phyloP scores from a whole-genome alignment of 2,329 filamentous ascomycete species.

The Fusarium nisikadoi region DNA sequence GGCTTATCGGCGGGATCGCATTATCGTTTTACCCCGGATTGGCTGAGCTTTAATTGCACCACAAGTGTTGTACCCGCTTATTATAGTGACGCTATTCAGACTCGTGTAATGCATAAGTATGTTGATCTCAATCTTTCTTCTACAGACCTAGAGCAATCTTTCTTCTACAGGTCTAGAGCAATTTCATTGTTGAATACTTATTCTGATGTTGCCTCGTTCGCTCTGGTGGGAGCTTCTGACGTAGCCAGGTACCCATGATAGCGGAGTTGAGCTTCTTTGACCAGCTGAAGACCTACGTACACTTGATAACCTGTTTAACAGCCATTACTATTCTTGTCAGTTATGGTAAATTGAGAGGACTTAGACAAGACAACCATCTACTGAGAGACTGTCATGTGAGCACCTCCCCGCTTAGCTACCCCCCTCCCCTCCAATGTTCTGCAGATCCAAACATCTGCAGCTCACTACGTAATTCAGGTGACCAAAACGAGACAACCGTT shows the following conservation, averaged over 20 bases:
- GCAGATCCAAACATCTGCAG: constrained; percentile 6
- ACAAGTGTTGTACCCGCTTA: not conserved
- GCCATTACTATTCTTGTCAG: constrained; percentile 5
- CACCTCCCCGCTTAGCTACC: constrained; percentile 2
- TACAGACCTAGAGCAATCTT: not conserved
- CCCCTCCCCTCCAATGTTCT: not conserved
- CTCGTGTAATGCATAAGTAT: not conserved
- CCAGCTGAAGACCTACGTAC: not conserved
- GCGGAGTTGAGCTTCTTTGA: constrained; percentile 10
- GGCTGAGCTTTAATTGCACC: not conserved
- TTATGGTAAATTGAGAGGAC: not conserved
- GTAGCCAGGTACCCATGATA: constrained; percentile 11
- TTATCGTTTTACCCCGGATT: constrained; percentile 47
- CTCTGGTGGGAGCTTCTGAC: not conserved
- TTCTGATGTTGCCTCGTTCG: not conserved
- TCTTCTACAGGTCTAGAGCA: too few relatives aligned
- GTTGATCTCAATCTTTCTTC: not conserved
- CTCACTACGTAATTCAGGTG: constrained; percentile 11
- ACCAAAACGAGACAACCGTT: not conserved
- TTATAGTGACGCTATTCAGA: not conserved
- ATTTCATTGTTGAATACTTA: not conserved
- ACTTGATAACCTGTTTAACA: not conserved
- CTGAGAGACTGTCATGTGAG: constrained; percentile 1
- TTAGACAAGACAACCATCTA: not conserved
- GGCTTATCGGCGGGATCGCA: constrained; percentile 47